Conservation (phyloP, 2,329 filamentous ascomycete genomes). For the Microcera coccophila region DNA sequence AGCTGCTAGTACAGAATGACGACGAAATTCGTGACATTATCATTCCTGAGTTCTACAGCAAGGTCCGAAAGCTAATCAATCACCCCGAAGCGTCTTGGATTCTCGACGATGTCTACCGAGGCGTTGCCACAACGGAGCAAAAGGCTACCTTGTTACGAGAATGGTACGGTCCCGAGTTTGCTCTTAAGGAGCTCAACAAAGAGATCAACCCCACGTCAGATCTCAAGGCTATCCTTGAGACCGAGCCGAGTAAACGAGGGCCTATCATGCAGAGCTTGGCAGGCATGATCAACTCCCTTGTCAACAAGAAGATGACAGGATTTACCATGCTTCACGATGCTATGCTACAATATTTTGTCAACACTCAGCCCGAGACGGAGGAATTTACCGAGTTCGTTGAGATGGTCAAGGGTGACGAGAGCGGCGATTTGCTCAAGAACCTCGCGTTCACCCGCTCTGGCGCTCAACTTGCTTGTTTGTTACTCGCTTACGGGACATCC, state of each 20-base stretch:
- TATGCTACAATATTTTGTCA: constrained; percentile 94
- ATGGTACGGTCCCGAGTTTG: constrained; percentile 95
- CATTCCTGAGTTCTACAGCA: constrained; percentile 90
- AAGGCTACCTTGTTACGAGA: constrained; percentile 82
- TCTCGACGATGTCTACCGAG: constrained; percentile 91
- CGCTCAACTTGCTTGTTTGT: constrained; percentile 72
- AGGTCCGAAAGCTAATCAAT: constrained; percentile 88
- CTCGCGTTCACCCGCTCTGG: constrained; percentile 93
- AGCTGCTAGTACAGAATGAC: constrained; percentile 90
- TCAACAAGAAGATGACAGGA: constrained; percentile 94
- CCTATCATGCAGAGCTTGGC: constrained; percentile 82
- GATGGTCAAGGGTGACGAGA: constrained; percentile 85
- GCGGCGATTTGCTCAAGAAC: constrained; percentile 87
- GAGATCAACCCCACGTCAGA: constrained; percentile 60
- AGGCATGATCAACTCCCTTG: constrained; percentile 83
- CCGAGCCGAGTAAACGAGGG: constrained; percentile 77
- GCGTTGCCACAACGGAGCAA: constrained; percentile 79
- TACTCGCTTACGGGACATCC: constrained; percentile 78
- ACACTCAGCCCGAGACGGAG: constrained; percentile 68
- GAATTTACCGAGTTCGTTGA: constrained; percentile 87
- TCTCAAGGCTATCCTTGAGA: constrained; percentile 68
- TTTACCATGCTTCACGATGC: constrained; percentile 98
- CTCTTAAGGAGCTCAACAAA: constrained; percentile 63
- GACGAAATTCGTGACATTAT: constrained; percentile 82
- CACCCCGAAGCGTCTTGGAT: constrained; percentile 98